Conservation (phyloP, 2,329 filamentous ascomycete genomes). For the Tolypocladium endophyticum region DNA sequence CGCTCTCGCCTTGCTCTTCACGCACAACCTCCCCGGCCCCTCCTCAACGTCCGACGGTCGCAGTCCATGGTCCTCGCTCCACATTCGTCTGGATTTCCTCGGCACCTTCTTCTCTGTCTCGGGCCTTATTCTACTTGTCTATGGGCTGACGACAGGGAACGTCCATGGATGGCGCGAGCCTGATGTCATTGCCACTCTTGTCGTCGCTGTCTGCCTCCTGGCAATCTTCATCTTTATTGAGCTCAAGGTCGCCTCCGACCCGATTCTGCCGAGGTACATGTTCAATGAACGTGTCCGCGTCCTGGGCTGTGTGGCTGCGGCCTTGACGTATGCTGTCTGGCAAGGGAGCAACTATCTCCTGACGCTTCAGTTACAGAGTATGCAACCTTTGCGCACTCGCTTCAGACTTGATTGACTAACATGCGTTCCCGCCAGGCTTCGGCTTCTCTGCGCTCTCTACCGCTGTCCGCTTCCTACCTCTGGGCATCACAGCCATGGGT, state of each 20-base stretch:
- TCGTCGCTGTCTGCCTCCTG: slow-evolving; percentile 1
- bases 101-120: slow-evolving; percentile 3
- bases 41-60: neutral
- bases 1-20: slow-evolving; percentile 2
- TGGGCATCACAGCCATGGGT: slow-evolving; percentile 5
- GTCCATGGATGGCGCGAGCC: slow-evolving; percentile 2
- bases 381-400: neutral
- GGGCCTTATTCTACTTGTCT: slow-evolving; percentile 2
- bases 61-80: slow-evolving; percentile 1
- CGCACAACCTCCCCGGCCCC: slow-evolving; percentile 2
- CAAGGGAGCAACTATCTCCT: slow-evolving; percentile 5
- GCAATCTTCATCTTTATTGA: slow-evolving; percentile 2
- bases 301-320: slow-evolving; percentile 3
- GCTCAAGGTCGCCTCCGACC: slow-evolving; percentile 1
- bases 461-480: slow-evolving; percentile 5
- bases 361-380: slow-evolving; percentile 6
- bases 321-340: slow-evolving; percentile 5
- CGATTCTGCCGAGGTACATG: slow-evolving; percentile 3
- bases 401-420: neutral
- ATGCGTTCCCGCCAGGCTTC: neutral
- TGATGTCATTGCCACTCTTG: slow-evolving; percentile 3
- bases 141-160: slow-evolving; percentile 4
- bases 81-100: neutral
- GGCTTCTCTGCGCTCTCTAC: slow-evolving; percentile 5
- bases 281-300: slow-evolving; percentile 3